A percentile compares a stretch with the other conserved stretches of the same genome.
Conservation (phyloP, 352 stramenopile genomes). For the Globisporangium lucens region DNA sequence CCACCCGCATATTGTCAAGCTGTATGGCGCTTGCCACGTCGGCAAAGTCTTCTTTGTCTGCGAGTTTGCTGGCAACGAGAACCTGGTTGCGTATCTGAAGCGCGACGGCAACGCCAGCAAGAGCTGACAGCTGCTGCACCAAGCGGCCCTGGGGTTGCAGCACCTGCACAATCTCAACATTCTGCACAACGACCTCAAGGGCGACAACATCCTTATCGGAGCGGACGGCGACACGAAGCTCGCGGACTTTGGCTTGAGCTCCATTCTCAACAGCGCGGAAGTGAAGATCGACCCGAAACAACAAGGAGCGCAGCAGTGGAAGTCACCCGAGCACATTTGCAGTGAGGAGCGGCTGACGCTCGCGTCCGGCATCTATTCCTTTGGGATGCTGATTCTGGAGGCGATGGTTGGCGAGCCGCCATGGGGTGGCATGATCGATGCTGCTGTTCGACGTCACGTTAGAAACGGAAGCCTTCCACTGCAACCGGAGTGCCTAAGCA, state of each 20-base stretch:
- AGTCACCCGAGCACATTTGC: neutral
- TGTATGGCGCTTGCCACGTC: too few relatives aligned
- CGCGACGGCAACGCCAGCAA: too few relatives aligned
- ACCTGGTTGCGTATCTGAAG: too few relatives aligned
- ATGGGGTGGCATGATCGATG: neutral
- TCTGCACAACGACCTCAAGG: constrained; percentile 13
- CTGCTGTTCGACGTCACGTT: too few relatives aligned
- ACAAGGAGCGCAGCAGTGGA: constrained; percentile 11
- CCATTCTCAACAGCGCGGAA: neutral
- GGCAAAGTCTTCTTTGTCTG: too few relatives aligned
- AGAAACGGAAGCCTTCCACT: too few relatives aligned
- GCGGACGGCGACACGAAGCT: neutral
- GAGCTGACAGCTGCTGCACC: too few relatives aligned
- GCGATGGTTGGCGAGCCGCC: neutral
- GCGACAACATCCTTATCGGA: neutral
- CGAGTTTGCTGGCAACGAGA: too few relatives aligned
- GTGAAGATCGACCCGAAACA: neutral
- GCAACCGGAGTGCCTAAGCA: neutral
- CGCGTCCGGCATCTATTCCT: neutral
- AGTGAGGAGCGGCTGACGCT: too few relatives aligned
- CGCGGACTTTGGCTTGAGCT: neutral
- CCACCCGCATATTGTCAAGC: too few relatives aligned
- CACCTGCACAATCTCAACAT: neutral
- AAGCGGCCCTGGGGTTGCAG: too few relatives aligned
- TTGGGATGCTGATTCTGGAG: neutral